phyloP scores from a whole-genome alignment of 2,329 filamentous ascomycete genomes.

The Colletotrichum sp. region DNA sequence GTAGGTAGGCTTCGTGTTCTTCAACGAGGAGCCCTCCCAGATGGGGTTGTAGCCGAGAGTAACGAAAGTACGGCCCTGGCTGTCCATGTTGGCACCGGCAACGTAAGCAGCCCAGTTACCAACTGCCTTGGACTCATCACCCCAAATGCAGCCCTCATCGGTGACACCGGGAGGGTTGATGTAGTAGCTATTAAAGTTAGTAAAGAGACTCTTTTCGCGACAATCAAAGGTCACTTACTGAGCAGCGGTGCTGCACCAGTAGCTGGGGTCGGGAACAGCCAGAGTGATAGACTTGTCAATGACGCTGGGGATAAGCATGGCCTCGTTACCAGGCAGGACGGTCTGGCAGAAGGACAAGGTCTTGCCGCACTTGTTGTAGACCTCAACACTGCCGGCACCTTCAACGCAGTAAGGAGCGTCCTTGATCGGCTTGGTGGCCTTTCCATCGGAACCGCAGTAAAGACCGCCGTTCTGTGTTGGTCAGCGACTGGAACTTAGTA shows the following conservation, averaged over 20 bases:
- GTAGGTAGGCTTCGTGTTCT: conserved; percentile 64
- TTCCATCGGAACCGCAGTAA: conserved; percentile 71
- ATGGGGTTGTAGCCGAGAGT: conserved; percentile 83
- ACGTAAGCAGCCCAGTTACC: conserved; percentile 84
- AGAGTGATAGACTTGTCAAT: conserved; percentile 62
- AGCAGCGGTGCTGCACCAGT: conserved; percentile 76
- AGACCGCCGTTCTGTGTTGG: conserved; percentile 70
- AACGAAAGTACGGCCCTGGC: conserved; percentile 69
- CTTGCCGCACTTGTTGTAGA: conserved; percentile 67
- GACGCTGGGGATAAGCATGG: conserved; percentile 81
- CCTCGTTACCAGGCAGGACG: conserved; percentile 78
- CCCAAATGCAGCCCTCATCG: conserved; percentile 74
- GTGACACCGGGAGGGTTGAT: conserved; percentile 76
- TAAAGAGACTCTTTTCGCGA: neutral
- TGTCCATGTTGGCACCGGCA: conserved; percentile 74
- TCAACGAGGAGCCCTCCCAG: conserved; percentile 62
- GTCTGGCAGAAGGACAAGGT: conserved; percentile 79
- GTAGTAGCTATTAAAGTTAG: conserved; percentile 62
- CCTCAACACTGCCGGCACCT: conserved; percentile 69
- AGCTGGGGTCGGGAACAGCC: conserved; percentile 71
- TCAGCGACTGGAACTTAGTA: neutral
- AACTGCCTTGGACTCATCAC: conserved; percentile 62
- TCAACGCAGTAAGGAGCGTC: conserved; percentile 71
- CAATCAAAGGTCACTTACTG: conserved; percentile 61
- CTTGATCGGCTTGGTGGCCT: conserved; percentile 72